Percentiles rank a stretch among this genome's conserved stretches.
These are phyloP conservation scores for Populus trichocarpa DNA, from an alignment of 441 rosid genomes.

Conservation along the genomic window DNA sequence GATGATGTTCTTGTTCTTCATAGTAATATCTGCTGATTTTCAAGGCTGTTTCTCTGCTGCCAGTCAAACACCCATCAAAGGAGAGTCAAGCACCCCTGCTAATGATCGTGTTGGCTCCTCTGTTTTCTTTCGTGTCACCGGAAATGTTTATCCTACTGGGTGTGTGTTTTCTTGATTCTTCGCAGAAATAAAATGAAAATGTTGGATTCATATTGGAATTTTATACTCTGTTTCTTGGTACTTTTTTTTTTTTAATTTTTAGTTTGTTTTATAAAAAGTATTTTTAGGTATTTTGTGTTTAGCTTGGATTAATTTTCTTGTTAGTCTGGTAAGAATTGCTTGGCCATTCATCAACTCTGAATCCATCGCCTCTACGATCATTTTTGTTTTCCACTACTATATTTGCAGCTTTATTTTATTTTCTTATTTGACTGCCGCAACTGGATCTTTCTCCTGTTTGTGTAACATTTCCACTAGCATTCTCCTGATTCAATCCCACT, in stretches of 20 bases:
- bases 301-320: background rate
- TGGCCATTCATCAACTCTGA: background rate
- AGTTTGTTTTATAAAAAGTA: background rate
- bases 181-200: background rate
- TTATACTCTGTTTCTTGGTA: background rate
- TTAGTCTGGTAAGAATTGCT: background rate
- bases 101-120: constrained; percentile 40
- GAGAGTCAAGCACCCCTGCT: background rate
- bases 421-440: too few relatives aligned
- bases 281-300: too few relatives aligned
- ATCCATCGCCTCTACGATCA: background rate
- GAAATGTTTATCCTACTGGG: constrained; percentile 94
- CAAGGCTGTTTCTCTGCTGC: constrained; percentile 25
- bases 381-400: background rate
- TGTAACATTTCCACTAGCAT: background rate
- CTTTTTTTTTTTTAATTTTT: background rate
- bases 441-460: background rate
- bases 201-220: background rate
- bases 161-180: constrained; percentile 18
- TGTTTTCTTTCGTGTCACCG: constrained; percentile 54
- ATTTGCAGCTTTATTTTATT: too few relatives aligned
- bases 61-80: constrained; percentile 22
- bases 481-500: background rate
- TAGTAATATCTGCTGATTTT: constrained; percentile 15
- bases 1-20: constrained; percentile 5